Percentiles rank a stretch among this genome's conserved stretches.
Evolutionary conservation across 1,139 yeast species (phyloP).

Genomic region (Candida albicans): DNA sequence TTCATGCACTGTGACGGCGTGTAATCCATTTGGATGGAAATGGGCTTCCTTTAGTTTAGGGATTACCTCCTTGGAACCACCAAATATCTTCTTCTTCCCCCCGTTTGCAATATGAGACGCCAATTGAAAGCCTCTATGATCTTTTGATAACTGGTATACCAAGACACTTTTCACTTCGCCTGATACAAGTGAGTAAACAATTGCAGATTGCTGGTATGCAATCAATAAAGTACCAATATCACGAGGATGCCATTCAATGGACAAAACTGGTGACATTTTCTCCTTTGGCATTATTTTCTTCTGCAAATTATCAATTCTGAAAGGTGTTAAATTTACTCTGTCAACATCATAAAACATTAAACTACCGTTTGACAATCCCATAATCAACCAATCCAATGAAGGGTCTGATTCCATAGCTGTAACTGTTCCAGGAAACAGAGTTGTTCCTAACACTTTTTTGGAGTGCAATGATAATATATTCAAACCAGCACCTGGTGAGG

Average conservation of each 20-base stretch:
- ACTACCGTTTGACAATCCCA: conserved; percentile 80
- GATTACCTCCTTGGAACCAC: conserved; percentile 38
- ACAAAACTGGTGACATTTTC: conserved; percentile 58
- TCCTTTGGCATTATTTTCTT: conserved; percentile 51
- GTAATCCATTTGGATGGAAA: conserved; percentile 94
- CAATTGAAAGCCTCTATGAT: conserved; percentile 33
- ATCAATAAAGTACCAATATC: conserved; percentile 79
- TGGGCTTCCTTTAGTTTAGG: conserved; percentile 63
- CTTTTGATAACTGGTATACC: conserved; percentile 51
- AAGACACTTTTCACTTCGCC: conserved; percentile 58
- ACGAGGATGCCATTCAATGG: conserved; percentile 82
- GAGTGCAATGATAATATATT: conserved; percentile 70
- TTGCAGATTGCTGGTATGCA: conserved; percentile 68
- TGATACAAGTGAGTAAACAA: conserved; percentile 65
- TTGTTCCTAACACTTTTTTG: conserved; percentile 55
- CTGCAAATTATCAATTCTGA: conserved; percentile 73
- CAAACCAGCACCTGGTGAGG: conserved; percentile 45
- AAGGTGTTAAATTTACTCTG: conserved; percentile 64
- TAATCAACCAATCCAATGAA: conserved; percentile 77
- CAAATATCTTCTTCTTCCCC: conserved; percentile 45
- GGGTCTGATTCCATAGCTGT: conserved; percentile 77
- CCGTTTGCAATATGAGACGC: conserved; percentile 36
- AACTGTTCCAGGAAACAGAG: conserved; percentile 64
- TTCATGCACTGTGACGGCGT: conserved; percentile 71
- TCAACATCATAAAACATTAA: conserved; percentile 82